phyloP scores from a whole-genome alignment of 2,329 filamentous ascomycete genomes.

The Coniochaeta sp. region DNA sequence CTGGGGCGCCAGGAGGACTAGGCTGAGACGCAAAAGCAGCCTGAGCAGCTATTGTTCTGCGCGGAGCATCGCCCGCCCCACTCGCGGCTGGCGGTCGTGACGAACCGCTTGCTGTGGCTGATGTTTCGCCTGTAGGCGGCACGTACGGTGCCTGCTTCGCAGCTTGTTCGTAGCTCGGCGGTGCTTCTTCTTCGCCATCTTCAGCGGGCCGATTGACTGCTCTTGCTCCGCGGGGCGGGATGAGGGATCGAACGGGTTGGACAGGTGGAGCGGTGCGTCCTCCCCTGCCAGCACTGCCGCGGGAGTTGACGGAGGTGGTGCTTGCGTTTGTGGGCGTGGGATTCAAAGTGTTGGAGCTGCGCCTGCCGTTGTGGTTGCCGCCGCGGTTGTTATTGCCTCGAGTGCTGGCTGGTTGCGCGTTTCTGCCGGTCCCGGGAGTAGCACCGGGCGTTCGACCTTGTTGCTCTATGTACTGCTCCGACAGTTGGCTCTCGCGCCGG shows the following conservation, averaged over 20 bases:
- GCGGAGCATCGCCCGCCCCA: not conserved
- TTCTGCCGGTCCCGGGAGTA: slow-evolving; percentile 9
- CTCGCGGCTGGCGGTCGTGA: not conserved
- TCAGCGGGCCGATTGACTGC: slow-evolving; percentile 29
- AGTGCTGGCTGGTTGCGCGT: too few species aligned
- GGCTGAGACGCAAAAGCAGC: not conserved
- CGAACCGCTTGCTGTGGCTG: not conserved
- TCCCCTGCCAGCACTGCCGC: slow-evolving; percentile 7
- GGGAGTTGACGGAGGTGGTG: slow-evolving; percentile 8
- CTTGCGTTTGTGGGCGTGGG: slow-evolving; percentile 3
- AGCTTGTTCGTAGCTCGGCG: slow-evolving; percentile 52
- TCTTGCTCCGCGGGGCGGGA: slow-evolving; percentile 31
- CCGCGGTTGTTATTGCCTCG: slow-evolving; percentile 1
- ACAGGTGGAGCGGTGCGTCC: not conserved
- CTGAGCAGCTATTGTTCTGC: not conserved
- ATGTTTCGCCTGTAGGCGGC: slow-evolving; percentile 41
- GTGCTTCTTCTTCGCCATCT: slow-evolving; percentile 40
- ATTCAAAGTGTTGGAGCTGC: slow-evolving; percentile 10
- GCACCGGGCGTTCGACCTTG: slow-evolving; percentile 32
- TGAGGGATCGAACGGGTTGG: slow-evolving; percentile 38
- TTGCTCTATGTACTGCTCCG: slow-evolving; percentile 64
- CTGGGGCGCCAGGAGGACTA: too few species aligned
- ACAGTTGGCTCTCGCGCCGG: slow-evolving; percentile 59
- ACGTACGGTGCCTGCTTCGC: slow-evolving; percentile 43
- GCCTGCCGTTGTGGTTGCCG: slow-evolving; percentile 9